Conservation (phyloP, 176 grass and related monocot species). For the Guadua angustifolia region DNA sequence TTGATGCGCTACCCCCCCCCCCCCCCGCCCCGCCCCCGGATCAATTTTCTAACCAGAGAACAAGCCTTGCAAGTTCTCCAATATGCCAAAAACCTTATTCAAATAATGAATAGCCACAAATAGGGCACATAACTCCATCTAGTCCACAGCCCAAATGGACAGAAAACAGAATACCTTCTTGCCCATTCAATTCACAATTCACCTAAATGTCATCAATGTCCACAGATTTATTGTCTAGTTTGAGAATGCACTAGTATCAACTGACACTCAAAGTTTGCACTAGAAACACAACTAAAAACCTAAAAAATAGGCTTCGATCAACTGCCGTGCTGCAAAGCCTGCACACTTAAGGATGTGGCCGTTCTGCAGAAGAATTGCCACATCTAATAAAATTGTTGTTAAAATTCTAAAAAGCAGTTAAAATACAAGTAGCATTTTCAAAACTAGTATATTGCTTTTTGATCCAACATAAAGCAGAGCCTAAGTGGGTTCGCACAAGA, state of each 20-base stretch:
- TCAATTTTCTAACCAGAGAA: neutral
- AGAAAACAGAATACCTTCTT: constrained; percentile 3
- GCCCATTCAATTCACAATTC: constrained; percentile 9
- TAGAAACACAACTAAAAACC: neutral
- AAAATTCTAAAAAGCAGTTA: neutral
- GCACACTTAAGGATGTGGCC: neutral
- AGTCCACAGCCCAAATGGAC: neutral
- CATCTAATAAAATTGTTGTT: neutral
- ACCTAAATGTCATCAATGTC: neutral
- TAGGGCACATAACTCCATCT: neutral
- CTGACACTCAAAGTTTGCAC: neutral
- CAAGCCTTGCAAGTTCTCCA: neutral
- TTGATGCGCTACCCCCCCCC: neutral
- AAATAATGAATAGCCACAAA: neutral
- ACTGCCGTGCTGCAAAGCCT: neutral
- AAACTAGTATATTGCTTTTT: neutral
- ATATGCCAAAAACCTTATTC: neutral
- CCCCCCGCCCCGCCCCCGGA: neutral
- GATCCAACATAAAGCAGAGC: neutral
- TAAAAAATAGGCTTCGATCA: neutral
- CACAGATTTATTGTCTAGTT: neutral
- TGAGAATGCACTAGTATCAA: neutral
- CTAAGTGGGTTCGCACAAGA: neutral
- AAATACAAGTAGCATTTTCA: neutral
- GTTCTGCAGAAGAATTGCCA: neutral